Evolutionary conservation across 1,284 basidiomycete genomes (phyloP).

Genomic region (Violaceomyces palustris): DNA sequence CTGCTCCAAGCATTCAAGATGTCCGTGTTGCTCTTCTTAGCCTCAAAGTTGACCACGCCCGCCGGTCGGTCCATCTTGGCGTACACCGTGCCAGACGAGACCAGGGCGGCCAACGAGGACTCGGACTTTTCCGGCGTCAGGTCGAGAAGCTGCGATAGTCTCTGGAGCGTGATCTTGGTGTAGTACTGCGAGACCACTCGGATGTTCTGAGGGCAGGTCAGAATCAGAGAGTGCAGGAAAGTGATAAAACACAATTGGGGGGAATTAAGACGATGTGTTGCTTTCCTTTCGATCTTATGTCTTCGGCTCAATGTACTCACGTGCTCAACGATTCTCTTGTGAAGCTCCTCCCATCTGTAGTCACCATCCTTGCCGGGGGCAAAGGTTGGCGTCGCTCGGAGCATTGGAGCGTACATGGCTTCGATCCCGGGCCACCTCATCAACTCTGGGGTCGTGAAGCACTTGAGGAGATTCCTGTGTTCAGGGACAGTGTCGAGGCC

Average conservation of each 20-base stretch:
- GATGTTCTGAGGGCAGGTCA: constrained; percentile 88
- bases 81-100: constrained; percentile 84
- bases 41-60: constrained; percentile 74
- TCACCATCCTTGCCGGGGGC: constrained; percentile 58
- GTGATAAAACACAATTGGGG: no score
- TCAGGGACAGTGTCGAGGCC: constrained; percentile 72
- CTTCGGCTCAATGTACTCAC: constrained; percentile 64
- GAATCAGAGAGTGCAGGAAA: no score
- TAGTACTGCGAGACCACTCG: constrained; percentile 92
- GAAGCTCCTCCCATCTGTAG: constrained; percentile 89
- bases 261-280: no score
- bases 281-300: no score
- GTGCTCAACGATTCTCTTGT: constrained; percentile 93
- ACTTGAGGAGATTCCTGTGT: constrained; percentile 91
- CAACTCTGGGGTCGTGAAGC: constrained; percentile 88
- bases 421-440: constrained; percentile 99
- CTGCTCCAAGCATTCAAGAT: constrained; percentile 92
- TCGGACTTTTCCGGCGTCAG: constrained; percentile 77
- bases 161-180: constrained; percentile 77
- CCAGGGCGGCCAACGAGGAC: constrained; percentile 77
- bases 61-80: constrained; percentile 89
- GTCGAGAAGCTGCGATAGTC: constrained; percentile 82
- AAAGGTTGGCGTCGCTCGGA: constrained; percentile 79
- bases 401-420: constrained; percentile 75
- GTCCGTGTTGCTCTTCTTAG: constrained; percentile 45